Evolutionary conservation across 2,329 filamentous ascomycete genomes (phyloP).

Genomic region (Aplosporella prunicola): DNA sequence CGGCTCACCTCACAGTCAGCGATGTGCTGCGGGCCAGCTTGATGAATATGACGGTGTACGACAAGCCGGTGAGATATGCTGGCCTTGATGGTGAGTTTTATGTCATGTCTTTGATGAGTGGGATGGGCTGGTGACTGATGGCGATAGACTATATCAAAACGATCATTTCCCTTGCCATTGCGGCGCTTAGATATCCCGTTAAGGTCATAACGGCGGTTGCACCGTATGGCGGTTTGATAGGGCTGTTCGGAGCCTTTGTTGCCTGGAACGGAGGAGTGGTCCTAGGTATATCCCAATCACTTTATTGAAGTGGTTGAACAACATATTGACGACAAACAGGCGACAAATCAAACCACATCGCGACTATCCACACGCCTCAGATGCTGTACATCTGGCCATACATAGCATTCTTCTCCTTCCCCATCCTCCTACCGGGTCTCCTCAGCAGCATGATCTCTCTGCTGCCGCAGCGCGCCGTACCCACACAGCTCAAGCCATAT

Average conservation of each 20-base stretch:
- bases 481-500: background rate
- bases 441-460: background rate
- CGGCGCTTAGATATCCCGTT: constrained; percentile 38
- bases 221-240: constrained; percentile 53
- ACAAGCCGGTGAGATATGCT: constrained; percentile 12
- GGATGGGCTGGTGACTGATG: background rate
- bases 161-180: constrained; percentile 55
- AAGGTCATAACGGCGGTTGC: constrained; percentile 30
- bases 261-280: constrained; percentile 86
- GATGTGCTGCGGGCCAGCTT: constrained; percentile 6
- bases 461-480: background rate
- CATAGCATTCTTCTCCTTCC: constrained; percentile 79
- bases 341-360: constrained; percentile 89
- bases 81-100: constrained; percentile 10
- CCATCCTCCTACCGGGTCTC: constrained; percentile 40
- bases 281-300: constrained; percentile 49
- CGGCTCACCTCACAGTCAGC: background rate
- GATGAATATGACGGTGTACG: constrained; percentile 12
- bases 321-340: constrained; percentile 39
- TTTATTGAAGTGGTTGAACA: no score
- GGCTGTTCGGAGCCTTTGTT: constrained; percentile 64
- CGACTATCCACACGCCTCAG: constrained; percentile 79
- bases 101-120: background rate
- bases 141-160: constrained; percentile 37
- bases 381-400: constrained; percentile 95